These are phyloP conservation scores for Sugiyamaella floridensis DNA, from an alignment of 805 yeast genomes.

Conservation along the genomic window DNA sequence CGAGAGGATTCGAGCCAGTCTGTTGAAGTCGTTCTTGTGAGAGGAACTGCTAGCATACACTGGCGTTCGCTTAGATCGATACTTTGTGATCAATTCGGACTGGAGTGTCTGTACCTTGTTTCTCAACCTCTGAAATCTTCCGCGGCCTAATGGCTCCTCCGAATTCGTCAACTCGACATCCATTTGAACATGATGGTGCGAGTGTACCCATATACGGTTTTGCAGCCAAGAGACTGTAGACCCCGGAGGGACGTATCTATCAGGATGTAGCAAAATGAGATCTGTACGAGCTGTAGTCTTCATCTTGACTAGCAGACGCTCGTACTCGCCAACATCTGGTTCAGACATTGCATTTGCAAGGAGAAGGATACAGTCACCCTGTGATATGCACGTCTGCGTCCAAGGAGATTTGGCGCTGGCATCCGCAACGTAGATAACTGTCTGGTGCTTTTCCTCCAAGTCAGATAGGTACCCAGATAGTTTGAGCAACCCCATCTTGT, in stretches of 20 bases:
- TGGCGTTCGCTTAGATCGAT: conserved; percentile 23
- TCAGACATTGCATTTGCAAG: conserved; percentile 75
- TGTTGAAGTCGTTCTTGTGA: conserved; percentile 81
- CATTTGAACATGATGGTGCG: conserved; percentile 89
- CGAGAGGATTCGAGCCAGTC: conserved; percentile 82
- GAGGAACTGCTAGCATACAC: conserved; percentile 35
- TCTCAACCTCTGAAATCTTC: conserved; percentile 21
- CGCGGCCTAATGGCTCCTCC: conserved; percentile 7
- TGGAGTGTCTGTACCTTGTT: conserved; percentile 29
- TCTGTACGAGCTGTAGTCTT: conserved; percentile 86
- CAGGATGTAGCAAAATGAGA: conserved; percentile 75
- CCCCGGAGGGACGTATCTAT: conserved; percentile 76
- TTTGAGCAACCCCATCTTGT: conserved; percentile 74
- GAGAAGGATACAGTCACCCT: conserved; percentile 88
- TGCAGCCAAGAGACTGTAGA: conserved; percentile 79
- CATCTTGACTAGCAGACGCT: conserved; percentile 61
- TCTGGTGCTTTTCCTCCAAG: conserved; percentile 80
- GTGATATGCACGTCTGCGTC: conserved; percentile 89
- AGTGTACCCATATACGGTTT: conserved; percentile 81
- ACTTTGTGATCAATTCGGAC: conserved; percentile 27
- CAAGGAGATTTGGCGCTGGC: conserved; percentile 75
- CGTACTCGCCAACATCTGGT: conserved; percentile 80
- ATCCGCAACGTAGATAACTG: conserved; percentile 86
- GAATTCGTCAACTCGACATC: conserved; percentile 10
- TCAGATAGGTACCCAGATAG: conserved; percentile 86